Percentiles rank a stretch among this genome's conserved stretches.
Conservation (phyloP, 2,329 filamentous ascomycete genomes). For the Colletotrichum simmondsii region DNA sequence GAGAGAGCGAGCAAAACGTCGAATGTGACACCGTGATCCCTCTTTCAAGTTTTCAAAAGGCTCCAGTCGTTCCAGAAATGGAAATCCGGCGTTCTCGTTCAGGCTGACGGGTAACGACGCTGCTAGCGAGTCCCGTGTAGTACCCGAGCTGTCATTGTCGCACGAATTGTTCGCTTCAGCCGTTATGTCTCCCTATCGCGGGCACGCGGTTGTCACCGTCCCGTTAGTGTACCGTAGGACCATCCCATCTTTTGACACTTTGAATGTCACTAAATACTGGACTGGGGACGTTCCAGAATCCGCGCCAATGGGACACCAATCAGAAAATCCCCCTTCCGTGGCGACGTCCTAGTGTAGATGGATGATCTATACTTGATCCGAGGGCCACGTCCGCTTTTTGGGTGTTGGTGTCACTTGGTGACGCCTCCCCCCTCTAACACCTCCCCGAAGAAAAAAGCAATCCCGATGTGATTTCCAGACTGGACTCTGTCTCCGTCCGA, state of each 20-base stretch:
- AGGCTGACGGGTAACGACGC: not conserved
- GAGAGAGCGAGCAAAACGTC: not conserved
- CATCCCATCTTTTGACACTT: constrained; percentile 14
- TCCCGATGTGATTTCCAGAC: not conserved
- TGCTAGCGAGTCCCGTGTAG: not conserved
- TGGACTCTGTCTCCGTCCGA: not conserved
- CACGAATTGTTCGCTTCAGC: not conserved
- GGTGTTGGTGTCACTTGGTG: not conserved
- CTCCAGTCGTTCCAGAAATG: constrained; percentile 8
- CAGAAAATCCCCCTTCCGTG: not conserved
- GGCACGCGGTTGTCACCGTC: not conserved
- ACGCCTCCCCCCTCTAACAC: no score
- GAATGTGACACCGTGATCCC: not conserved
- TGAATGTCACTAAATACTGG: not conserved
- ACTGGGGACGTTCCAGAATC: not conserved
- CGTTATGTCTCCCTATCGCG: not conserved
- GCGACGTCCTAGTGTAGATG: not conserved
- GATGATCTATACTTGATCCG: not conserved
- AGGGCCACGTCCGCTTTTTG: not conserved
- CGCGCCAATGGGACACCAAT: constrained; percentile 6
- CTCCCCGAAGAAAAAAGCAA: not conserved
- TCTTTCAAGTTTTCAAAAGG: not conserved
- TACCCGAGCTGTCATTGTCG: not conserved
- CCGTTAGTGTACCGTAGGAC: not conserved
- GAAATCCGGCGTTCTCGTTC: not conserved